Evolutionary conservation across 2,329 filamentous ascomycete species (phyloP).

Genomic region (Akanthomyces dipterigenus): DNA sequence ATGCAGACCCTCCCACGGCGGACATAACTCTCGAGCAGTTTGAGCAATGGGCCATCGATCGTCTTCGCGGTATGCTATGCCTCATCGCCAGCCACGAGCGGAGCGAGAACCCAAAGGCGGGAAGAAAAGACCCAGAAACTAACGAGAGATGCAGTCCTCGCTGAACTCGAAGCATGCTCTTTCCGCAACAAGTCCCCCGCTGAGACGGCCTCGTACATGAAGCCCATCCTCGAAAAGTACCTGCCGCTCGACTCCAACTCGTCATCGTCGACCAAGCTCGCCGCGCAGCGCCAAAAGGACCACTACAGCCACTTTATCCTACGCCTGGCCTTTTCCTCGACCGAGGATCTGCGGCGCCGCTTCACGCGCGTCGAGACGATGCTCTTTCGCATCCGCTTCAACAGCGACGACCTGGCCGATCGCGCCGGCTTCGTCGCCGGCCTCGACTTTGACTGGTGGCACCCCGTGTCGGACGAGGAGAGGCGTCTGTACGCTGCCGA

Average conservation of each 20-base stretch:
- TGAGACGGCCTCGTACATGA: conserved; percentile 80
- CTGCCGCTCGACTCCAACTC: conserved; percentile 73
- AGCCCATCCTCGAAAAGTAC: conserved; percentile 78
- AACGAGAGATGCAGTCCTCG: conserved; percentile 55
- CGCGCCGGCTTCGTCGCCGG: conserved; percentile 67
- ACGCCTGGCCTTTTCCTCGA: conserved; percentile 83
- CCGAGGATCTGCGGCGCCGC: conserved; percentile 80
- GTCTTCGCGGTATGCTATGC: conserved; percentile 59
- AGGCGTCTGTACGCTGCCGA: conserved; percentile 56
- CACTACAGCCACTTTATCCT: conserved; percentile 98
- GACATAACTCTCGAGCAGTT: conserved; percentile 97
- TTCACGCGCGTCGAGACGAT: conserved; percentile 83
- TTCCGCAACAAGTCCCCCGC: conserved; percentile 84
- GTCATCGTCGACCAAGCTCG: conserved; percentile 51
- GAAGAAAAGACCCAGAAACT: background rate
- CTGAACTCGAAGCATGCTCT: conserved; percentile 86
- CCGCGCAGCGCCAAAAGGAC: conserved; percentile 79
- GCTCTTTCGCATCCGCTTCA: conserved; percentile 78
- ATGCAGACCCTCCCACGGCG: conserved; percentile 76
- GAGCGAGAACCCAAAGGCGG: background rate
- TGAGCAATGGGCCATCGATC: conserved; percentile 96
- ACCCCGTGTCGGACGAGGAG: conserved; percentile 73
- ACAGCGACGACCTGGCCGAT: conserved; percentile 68
- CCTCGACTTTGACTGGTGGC: conserved; percentile 85
- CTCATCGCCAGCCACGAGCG: background rate